phyloP scores from a whole-genome alignment of 768 basidiomycete species.

The Neoboletus subvelutipes region DNA sequence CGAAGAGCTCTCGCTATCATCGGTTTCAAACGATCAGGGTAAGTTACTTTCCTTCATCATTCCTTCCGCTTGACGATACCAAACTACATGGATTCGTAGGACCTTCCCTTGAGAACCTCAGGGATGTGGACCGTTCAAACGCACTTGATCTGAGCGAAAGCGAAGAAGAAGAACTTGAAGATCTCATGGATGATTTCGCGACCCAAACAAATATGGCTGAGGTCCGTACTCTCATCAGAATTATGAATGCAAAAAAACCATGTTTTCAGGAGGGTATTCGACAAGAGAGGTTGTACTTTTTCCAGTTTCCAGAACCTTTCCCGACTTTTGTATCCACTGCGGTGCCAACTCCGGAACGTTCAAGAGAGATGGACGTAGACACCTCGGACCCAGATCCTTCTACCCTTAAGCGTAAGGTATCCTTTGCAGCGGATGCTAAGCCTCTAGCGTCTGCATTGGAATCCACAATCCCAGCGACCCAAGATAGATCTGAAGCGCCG shows the following conservation, averaged over 20 bases:
- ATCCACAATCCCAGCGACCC: conserved; percentile 21
- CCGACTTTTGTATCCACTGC: conserved; percentile 59
- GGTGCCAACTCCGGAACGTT: conserved; percentile 26
- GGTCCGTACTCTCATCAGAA: conserved; percentile 29
- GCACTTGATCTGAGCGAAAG: conserved; percentile 71
- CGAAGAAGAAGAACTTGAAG: conserved; percentile 78
- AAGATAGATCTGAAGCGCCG: conserved; percentile 19
- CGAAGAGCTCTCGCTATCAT: conserved; percentile 37
- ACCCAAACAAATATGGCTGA: conserved; percentile 38
- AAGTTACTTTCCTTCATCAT: conserved; percentile 1
- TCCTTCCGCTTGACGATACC: not conserved
- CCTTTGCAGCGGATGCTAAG: conserved; percentile 65
- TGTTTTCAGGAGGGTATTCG: conserved; percentile 44
- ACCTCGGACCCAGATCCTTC: conserved; percentile 25
- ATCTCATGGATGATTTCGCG: conserved; percentile 71
- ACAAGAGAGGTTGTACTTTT: conserved; percentile 77
- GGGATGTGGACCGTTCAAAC: conserved; percentile 50
- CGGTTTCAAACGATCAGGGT: conserved; percentile 36
- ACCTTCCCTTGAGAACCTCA: not conserved
- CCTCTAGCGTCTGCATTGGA: conserved; percentile 36
- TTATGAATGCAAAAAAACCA: not conserved
- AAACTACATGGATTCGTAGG: conserved; percentile 6
- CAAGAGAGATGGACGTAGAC: conserved; percentile 38
- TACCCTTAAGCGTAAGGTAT: conserved; percentile 45
- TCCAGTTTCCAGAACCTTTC: conserved; percentile 88